Evolutionary conservation across 192 early-diverging fungal species (phyloP), one percentile per base, ranked within the genome.

Genomic region (Phycomyces nitens): DNA sequence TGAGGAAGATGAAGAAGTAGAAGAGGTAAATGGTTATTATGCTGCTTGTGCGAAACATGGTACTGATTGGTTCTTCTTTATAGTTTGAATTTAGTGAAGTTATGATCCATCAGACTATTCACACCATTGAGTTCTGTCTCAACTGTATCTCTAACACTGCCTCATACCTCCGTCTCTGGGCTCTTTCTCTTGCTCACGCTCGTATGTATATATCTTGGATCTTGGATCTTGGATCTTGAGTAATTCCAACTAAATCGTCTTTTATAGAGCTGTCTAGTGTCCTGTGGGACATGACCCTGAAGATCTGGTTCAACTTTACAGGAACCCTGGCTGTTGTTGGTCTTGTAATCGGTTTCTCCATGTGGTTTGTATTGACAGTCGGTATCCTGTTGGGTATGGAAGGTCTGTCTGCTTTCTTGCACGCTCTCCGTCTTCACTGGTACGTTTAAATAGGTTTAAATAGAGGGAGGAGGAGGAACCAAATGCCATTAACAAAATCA

Each of bases 131-230:
- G 76, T 99, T 95, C 75, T 94, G 92, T 70, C 85, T 99, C 54
- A 86, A 86, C 55, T 92, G 92, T 34, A 95, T 99, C 59, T 99
- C 97, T 51, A 96, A 99, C 80, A 99, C 97, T 15, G 97, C 97
- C 3, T 96, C 94, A 21, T 99, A 99, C 66, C 89, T 99, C 58
- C 95, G 97, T 66, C 84, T 99, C 56, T 99, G 97, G 97, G 97
- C 97, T 58, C 77, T 99, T 54, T 97, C 94, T 18, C 81, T 99
- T 44, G 97, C 97, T 0, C 97, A 99, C 65, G 95, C 95, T 29
- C 97, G 57, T 58, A 58, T 21, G 57, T 44, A 24, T 18, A 23
- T 58, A 12, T 15, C 22, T 58, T 10, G n/a, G n/a, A n/a, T n/a
- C n/a, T n/a, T n/a, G n/a, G n/a, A n/a, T n/a, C n/a, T n/a, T n/a